Percentiles rank a stretch among this genome's conserved stretches.
Conservation (phyloP, 148 eudicot species). For the Spergularia marina region DNA sequence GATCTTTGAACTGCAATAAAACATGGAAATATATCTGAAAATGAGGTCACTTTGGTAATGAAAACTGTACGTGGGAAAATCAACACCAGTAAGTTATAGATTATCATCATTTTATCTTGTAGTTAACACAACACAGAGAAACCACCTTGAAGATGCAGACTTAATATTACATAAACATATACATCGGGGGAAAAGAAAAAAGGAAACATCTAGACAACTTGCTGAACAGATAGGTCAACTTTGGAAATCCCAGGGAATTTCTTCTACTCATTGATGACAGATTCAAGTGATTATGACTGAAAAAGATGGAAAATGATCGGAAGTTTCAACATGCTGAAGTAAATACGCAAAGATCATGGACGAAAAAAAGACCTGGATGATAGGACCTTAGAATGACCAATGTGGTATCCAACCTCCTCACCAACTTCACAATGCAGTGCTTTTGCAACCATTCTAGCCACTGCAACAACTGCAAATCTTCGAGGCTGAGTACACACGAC, state of each 20-base stretch:
- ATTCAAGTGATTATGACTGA: not conserved
- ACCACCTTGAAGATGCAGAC: not conserved
- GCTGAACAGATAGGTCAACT: not conserved
- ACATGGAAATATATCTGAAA: constrained; percentile 1
- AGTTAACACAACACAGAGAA: not conserved
- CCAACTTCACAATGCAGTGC: constrained; percentile 82
- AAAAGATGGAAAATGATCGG: not conserved
- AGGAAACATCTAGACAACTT: not conserved
- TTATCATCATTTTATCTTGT: not conserved
- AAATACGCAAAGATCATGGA: not conserved
- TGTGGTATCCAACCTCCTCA: constrained; percentile 92
- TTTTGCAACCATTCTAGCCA: constrained; percentile 94
- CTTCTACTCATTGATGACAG: not conserved
- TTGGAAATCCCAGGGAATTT: not conserved
- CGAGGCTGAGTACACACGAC: constrained; percentile 93
- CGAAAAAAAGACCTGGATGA: constrained; percentile 57
- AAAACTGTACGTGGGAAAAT: not conserved
- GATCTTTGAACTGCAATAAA: constrained; percentile 63
- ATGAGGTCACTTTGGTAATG: not conserved
- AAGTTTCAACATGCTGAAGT: not conserved
- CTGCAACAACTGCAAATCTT: constrained; percentile 96
- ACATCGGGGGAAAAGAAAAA: not conserved
- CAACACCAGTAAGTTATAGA: not conserved
- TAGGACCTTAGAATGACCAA: constrained; percentile 78
- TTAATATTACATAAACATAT: not conserved